Evolutionary conservation across 768 basidiomycete species (phyloP), one percentile per base, ranked within the genome.

Genomic region (Candolleomyces aberdarensis): DNA sequence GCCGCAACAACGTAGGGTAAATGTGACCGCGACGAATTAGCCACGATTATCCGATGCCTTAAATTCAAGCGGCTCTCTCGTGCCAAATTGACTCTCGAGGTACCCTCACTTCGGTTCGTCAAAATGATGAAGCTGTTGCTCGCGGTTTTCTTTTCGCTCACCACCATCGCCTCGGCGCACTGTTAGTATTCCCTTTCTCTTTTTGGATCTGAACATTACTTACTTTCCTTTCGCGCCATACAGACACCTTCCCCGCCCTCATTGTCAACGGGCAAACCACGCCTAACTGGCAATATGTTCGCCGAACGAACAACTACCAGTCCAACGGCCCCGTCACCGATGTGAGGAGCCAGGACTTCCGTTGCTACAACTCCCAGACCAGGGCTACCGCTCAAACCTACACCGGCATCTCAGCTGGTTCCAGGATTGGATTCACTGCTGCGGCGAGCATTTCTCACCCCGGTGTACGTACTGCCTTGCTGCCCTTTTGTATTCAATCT

Each of bases 401-500:
- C 58, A 72, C 73, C 31, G 53, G 53, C 39, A 79, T 82, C 52
- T 69, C 75, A 47, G 82, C 81, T 40, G 82, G 82, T 41, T 72
- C 75, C 7, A 71, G 66, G 43, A 69, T 83, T 54, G 80, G 80
- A 22, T 76, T 82, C 66, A 69, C 67, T 50, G 70, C 73, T 60
- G 75, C 80, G 63, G 70, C 70, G 15, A 74, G 73, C 43, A 79
- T 82, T 57, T 82, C 81, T 60, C 82, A 83, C 69, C 76, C 77
- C n/a, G 80, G 81, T 55, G 80, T 78, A 62, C 44, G 73, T 68
- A 22, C 26, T 26, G 39, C 29, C 22, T 60, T 26, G 15, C 15
- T 17, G 26, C n/a, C 32, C 11, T 32, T 32, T 47, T 13, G 20
- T 20, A 13, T 9, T 17, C 14, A 14, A 17, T 14, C 20, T 26